Evolutionary conservation across 129 eudicot genomes (phyloP).

Genomic region (Arctium minus): DNA sequence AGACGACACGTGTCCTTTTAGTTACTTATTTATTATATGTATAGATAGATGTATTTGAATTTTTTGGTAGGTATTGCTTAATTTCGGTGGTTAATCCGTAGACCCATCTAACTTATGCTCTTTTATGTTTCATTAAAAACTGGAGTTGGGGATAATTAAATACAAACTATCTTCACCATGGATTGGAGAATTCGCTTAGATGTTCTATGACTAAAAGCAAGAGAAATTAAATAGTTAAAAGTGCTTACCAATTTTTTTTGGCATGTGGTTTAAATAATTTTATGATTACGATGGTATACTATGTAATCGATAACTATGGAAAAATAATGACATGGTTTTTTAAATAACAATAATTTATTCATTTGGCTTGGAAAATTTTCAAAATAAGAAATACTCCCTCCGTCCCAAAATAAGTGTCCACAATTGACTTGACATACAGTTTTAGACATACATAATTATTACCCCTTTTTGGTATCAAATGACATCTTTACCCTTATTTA

Average conservation of each 20-base stretch:
- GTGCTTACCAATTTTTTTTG: not conserved
- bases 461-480: no score
- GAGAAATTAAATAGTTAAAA: no score
- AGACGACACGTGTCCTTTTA: no score
- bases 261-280: no score
- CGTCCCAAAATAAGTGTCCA: no score
- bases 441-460: no score
- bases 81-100: conserved; percentile 13
- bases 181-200: not conserved
- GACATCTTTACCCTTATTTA: no score
- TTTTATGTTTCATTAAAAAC: conserved; percentile 9
- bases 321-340: not conserved
- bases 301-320: not conserved
- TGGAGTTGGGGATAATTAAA: conserved; percentile 15
- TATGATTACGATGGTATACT: not conserved
- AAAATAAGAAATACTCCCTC: no score
- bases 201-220: not conserved
- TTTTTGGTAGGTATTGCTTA: conserved; percentile 19
- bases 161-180: not conserved
- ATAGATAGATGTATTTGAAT: not conserved
- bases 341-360: not conserved
- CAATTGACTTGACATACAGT: no score
- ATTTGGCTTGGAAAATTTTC: not conserved
- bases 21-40: no score
- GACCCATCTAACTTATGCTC: conserved; percentile 6